A percentile compares a stretch with the other conserved stretches of the same genome.
These are phyloP conservation scores for Colletotrichum neosansevieriae DNA, from an alignment of 2,329 filamentous ascomycete species.

Conservation along the genomic window DNA sequence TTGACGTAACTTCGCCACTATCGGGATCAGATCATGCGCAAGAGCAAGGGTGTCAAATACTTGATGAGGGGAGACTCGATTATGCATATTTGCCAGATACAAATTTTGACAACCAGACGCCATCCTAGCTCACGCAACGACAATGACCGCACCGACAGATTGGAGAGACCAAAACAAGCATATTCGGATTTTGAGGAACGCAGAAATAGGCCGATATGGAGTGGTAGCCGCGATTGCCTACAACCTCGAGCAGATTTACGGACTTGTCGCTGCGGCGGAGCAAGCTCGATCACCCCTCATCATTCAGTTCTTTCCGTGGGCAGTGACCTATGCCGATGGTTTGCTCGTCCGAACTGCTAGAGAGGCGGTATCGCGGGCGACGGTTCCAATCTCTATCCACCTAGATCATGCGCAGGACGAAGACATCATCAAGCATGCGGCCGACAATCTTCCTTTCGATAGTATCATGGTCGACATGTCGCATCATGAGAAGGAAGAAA, in stretches of 20 bases:
- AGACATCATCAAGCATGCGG: slow-evolving; percentile 67
- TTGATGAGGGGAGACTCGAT: neutral
- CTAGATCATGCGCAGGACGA: slow-evolving; percentile 73
- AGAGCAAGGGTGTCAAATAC: neutral
- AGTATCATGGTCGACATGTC: slow-evolving; percentile 84
- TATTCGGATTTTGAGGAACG: slow-evolving; percentile 21
- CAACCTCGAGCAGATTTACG: slow-evolving; percentile 78
- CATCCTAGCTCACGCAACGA: neutral
- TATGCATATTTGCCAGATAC: neutral
- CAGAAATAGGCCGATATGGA: slow-evolving; percentile 55
- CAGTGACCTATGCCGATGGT: slow-evolving; percentile 70
- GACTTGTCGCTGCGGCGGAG: slow-evolving; percentile 75
- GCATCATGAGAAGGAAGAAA: slow-evolving; percentile 78
- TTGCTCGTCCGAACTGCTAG: slow-evolving; percentile 67
- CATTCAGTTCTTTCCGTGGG: slow-evolving; percentile 80
- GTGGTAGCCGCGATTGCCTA: slow-evolving; percentile 64
- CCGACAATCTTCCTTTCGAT: slow-evolving; percentile 71
- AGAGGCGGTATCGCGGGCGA: slow-evolving; percentile 64
- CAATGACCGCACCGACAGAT: slow-evolving; percentile 7
- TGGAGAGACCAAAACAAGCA: slow-evolving; percentile 23
- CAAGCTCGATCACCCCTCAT: slow-evolving; percentile 73
- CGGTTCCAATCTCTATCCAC: slow-evolving; percentile 71
- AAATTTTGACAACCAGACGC: too few relatives aligned
- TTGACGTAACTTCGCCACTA: slow-evolving; percentile 14
- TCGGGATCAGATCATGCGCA: slow-evolving; percentile 2